These are phyloP conservation scores for Calocybe cyanea DNA, from an alignment of 768 basidiomycete genomes.

Conservation along the genomic window DNA sequence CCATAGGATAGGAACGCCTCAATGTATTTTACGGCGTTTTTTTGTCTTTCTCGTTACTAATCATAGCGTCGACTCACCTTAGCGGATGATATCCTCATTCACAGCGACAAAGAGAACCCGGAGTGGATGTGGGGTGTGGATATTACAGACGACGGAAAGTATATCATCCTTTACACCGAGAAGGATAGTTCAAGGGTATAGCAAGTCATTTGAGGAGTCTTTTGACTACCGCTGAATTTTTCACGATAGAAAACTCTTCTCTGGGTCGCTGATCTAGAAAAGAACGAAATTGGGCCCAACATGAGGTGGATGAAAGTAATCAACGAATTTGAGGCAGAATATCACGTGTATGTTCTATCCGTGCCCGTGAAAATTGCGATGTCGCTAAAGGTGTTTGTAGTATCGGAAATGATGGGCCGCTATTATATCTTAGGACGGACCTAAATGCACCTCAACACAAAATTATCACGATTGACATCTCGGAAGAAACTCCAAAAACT, in stretches of 20 bases:
- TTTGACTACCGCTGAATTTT: not conserved
- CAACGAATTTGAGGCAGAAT: constrained; percentile 65
- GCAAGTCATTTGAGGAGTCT: constrained; percentile 2
- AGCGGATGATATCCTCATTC: constrained; percentile 69
- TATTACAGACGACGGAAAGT: constrained; percentile 64
- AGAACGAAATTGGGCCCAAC: constrained; percentile 55
- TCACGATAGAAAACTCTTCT: constrained; percentile 61
- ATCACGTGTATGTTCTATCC: constrained; percentile 47
- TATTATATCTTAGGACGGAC: constrained; percentile 65
- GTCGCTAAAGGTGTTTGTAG: constrained; percentile 31
- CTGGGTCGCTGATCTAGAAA: constrained; percentile 67
- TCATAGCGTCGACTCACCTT: constrained; percentile 1
- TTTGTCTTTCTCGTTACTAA: not conserved
- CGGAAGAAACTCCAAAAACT: constrained; percentile 41
- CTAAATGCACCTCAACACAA: constrained; percentile 63
- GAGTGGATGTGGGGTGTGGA: constrained; percentile 60
- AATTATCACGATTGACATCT: constrained; percentile 60
- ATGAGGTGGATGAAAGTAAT: constrained; percentile 73
- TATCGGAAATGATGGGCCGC: constrained; percentile 61
- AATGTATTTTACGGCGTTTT: constrained; percentile 40
- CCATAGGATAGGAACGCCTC: constrained; percentile 67
- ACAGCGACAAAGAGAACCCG: constrained; percentile 60
- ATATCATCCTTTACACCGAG: constrained; percentile 48
- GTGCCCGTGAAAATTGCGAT: constrained; percentile 2
- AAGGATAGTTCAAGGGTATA: constrained; percentile 65